Evolutionary conservation across 106 monocot species (phyloP), one percentile per base, ranked within the genome.

Genomic region (Narthecium ossifragum): DNA sequence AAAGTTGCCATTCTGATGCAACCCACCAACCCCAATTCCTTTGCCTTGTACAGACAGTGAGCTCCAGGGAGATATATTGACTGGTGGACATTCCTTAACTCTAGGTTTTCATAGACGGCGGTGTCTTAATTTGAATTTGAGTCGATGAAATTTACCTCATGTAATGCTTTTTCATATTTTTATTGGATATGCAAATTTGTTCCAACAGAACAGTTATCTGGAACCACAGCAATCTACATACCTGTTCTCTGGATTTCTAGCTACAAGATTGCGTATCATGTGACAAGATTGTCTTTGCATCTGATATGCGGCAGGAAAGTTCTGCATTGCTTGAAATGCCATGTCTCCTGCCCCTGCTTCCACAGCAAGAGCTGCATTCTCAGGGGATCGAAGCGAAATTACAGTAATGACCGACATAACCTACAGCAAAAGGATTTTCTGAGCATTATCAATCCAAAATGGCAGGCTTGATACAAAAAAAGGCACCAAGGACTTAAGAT

Each of bases 221-320:
- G n/a, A n/a, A n/a, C n/a, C n/a, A n/a, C n/a, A n/a, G n/a, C n/a
- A n/a, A n/a, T n/a, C n/a, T n/a, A n/a, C 49, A 14, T 62, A 89
- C 94, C 90, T 78, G 63, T 90, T 96, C 41, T 90, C 86, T 27
- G 72, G 78, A 54, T 86, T 96, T 48, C 94, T 78, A 38, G 65
- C 90, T 8, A 84, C 90, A 70, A 96, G 78, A 78, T 96, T 96
- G 31, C 90, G 90, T 50, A 96, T 86, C 94, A 96, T 96, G 46
- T 77, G 71, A 65, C 94, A 96, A 29, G 80, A 70, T 65, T 96
- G 94, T 26, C 72, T 83, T 62, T 96, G 94, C 90, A 90, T 80
- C 59, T 86, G 94, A 78, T 75, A 64, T 51, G 82, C 73, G 72
- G 73, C 11, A 30, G 94, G 90, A 46, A 90, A 96, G 68, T 69